These are phyloP conservation scores for Pilaira anomala DNA, from an alignment of 192 early-diverging fungal species.

Conservation along the genomic window DNA sequence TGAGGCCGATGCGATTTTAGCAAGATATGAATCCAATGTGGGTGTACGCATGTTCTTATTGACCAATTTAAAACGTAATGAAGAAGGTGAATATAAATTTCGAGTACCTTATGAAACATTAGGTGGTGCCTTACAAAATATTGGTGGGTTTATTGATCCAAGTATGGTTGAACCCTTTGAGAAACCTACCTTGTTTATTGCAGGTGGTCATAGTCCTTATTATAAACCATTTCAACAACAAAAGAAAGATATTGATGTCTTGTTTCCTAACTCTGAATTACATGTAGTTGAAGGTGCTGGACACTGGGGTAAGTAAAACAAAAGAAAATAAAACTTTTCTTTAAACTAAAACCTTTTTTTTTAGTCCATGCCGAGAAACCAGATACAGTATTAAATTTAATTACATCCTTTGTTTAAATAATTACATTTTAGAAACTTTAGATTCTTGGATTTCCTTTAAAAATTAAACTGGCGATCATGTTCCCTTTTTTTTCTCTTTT, in stretches of 20 bases:
- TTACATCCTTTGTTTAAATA: too few species aligned
- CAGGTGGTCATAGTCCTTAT: constrained; percentile 69
- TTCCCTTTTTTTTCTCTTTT: too few species aligned
- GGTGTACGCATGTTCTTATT: constrained; percentile 78
- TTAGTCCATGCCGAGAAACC: too few species aligned
- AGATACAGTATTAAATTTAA: too few species aligned
- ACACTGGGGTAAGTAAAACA: constrained; percentile 73
- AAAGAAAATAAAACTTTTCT: neutral
- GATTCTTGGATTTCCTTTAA: too few species aligned
- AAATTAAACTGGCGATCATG: too few species aligned
- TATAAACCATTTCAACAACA: constrained; percentile 46
- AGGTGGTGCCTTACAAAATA: constrained; percentile 45
- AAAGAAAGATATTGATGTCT: constrained; percentile 53
- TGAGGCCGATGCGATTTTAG: constrained; percentile 59
- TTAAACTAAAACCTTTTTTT: neutral
- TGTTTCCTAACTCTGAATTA: constrained; percentile 73
- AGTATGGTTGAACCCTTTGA: constrained; percentile 39
- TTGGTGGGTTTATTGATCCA: constrained; percentile 52
- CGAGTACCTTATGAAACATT: constrained; percentile 76
- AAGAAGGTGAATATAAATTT: constrained; percentile 49
- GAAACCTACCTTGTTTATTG: constrained; percentile 77
- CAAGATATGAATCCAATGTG: constrained; percentile 46
- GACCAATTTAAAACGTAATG: constrained; percentile 75
- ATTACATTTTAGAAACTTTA: too few species aligned
- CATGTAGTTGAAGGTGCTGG: constrained; percentile 70